These are phyloP conservation scores for Starmerella asiatica DNA, from an alignment of 805 yeast genomes.

Conservation along the genomic window DNA sequence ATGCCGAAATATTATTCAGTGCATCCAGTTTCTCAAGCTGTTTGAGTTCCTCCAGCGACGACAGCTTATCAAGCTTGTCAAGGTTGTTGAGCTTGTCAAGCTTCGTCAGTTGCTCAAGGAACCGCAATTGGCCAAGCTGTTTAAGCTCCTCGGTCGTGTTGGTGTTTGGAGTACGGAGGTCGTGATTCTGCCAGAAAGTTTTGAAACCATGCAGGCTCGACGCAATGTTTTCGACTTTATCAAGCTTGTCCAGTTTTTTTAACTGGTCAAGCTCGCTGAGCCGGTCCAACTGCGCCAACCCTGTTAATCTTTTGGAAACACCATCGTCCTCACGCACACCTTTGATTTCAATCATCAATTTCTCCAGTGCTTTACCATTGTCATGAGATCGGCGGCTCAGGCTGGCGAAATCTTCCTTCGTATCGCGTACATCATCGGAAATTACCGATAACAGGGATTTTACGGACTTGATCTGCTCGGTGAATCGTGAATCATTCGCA, in stretches of 20 bases:
- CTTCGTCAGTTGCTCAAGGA: conserved; percentile 5
- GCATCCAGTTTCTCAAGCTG: background rate
- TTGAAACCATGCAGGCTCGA: background rate
- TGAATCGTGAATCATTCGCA: conserved; percentile 11
- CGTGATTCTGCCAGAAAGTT: background rate
- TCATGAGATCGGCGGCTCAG: conserved; percentile 27
- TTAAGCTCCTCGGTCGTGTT: background rate
- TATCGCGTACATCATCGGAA: conserved; percentile 25
- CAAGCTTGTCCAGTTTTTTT: conserved; percentile 9
- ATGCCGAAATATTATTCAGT: background rate
- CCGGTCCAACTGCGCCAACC: conserved; percentile 21
- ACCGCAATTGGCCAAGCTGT: conserved; percentile 5
- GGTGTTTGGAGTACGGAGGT: background rate
- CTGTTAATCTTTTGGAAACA: conserved; percentile 19
- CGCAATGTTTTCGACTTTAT: background rate
- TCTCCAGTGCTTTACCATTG: conserved; percentile 27
- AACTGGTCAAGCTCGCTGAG: conserved; percentile 16
- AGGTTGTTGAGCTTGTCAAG: background rate
- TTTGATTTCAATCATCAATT: conserved; percentile 20
- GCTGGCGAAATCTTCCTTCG: conserved; percentile 26
- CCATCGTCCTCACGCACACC: conserved; percentile 22
- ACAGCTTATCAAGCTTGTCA: background rate
- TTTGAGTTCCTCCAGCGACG: background rate
- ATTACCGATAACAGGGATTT: conserved; percentile 25
- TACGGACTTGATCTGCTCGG: conserved; percentile 21